phyloP scores from a whole-genome alignment of 2,329 filamentous ascomycete species.

The Sphaerulina populicola region DNA sequence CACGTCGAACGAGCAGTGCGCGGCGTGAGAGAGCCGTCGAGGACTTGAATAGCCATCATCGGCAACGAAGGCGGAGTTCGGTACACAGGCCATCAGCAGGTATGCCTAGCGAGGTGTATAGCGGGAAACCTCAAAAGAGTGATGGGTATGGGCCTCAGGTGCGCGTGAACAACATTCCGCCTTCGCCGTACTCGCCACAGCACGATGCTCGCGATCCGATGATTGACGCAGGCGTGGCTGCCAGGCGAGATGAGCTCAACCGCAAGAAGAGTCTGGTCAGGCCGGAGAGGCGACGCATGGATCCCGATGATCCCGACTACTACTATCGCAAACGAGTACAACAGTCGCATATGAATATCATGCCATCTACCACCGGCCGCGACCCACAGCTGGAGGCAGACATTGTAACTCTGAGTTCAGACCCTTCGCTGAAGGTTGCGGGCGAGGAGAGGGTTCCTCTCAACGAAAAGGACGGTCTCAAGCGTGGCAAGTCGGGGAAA shows the following conservation, averaged over 20 bases:
- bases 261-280: constrained; percentile 84
- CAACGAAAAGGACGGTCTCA: constrained; percentile 26
- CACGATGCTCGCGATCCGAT: constrained; percentile 46
- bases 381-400: constrained; percentile 70
- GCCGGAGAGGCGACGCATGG: constrained; percentile 78
- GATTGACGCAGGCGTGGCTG: constrained; percentile 37
- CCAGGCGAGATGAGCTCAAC: constrained; percentile 43
- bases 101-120: constrained; percentile 8
- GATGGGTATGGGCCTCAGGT: constrained; percentile 13
- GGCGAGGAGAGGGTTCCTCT: constrained; percentile 29
- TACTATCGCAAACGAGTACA: constrained; percentile 75
- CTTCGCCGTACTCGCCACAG: constrained; percentile 39
- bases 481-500: constrained; percentile 27
- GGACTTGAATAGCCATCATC: constrained; percentile 17
- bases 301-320: constrained; percentile 85
- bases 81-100: constrained; percentile 6
- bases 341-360: constrained; percentile 82
- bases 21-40: constrained; percentile 13
- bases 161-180: constrained; percentile 19
- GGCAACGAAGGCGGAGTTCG: constrained; percentile 23
- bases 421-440: constrained; percentile 31
- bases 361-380: constrained; percentile 86
- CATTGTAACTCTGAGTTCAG: constrained; percentile 51
- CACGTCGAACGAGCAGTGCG: constrained; percentile 20
- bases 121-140: constrained; percentile 33